Base-by-base conservation (phyloP, 768 basidiomycete species). In the Termitomyces sp. region DNA sequence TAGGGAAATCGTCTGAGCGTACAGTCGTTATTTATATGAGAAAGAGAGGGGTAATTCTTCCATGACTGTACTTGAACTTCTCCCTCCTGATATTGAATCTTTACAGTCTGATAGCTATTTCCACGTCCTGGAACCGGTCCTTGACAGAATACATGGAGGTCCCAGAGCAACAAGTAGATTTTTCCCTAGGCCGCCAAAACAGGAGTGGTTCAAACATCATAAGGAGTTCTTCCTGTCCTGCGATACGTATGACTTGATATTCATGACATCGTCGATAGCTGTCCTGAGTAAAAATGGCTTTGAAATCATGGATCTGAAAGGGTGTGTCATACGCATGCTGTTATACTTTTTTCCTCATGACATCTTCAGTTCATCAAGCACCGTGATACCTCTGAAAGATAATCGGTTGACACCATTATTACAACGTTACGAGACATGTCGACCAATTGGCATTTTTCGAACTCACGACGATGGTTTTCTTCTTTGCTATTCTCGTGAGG, bases 11-110 rank as follows among this genome's bases (percentile, higher is more conserved):
- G 15, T 84, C 87, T 40, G 91, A 87, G 34, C 85, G 96, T 17
- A 97, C 96, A 0, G 78, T 98, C 15, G 89, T 99, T 11, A 87
- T 97, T 54, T 98, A 93, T 73, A 97, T 98, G 91, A 95, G 94
- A 82, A 93, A 92, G 75, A 95, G 90, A 76, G 92, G 92, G 74
- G 83, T 83, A 64, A 50, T 63, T 1, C 61, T 86, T 52, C 81
- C 20, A 86, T 66, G 83, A 20, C 12, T 43, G 8, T n/a, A 40
- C 5, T 54, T 8, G 11, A 20, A 29, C 14, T 46, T 12, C 14
- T 15, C 8, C 25, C 38, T 48, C 20, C 12, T 62, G 56, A 53
- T 42, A 61, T 25, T 38, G 66, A n/a, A 62, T 9, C 2, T 46
- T 80, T 9, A 4, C 56, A 81, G 79, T 79, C 88, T 54, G 92